phyloP scores from a whole-genome alignment of 2,329 filamentous ascomycete genomes.

The Fusarium nanum region DNA sequence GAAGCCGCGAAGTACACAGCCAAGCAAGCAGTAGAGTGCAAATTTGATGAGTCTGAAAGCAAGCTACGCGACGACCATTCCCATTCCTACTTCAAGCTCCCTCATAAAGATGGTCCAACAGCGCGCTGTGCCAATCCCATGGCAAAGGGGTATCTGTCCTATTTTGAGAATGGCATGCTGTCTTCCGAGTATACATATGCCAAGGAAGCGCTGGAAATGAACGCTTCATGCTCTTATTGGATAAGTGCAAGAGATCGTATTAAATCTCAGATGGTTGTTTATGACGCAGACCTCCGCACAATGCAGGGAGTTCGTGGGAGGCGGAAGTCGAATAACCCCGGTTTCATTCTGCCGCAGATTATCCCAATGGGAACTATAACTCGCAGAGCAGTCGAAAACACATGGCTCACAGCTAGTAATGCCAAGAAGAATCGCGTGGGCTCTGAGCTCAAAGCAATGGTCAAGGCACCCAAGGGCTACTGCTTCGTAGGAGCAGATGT shows the following conservation, averaged over 20 bases:
- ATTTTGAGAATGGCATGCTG: conserved; percentile 89
- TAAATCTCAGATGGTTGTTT: conserved; percentile 94
- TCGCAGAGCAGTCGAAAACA: conserved; percentile 93
- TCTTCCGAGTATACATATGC: conserved; percentile 91
- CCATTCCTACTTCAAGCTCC: conserved; percentile 87
- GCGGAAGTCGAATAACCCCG: conserved; percentile 52
- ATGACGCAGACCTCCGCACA: conserved; percentile 69
- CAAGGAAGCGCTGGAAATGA: conserved; percentile 97
- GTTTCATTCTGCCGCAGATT: conserved; percentile 93
- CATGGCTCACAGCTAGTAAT: conserved; percentile 97
- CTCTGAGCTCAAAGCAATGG: conserved; percentile 97
- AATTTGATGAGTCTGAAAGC: conserved; percentile 80
- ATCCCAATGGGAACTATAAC: conserved; percentile 99
- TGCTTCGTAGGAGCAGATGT: conserved; percentile 97
- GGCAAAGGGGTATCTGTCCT: conserved; percentile 88
- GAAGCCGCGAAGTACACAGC: conserved; percentile 73
- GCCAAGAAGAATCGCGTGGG: conserved; percentile 96
- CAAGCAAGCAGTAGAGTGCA: conserved; percentile 78
- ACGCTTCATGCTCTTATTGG: conserved; percentile 98
- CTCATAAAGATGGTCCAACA: conserved; percentile 92
- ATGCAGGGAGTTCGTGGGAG: conserved; percentile 13
- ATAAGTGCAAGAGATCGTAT: conserved; percentile 95
- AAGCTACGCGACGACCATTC: conserved; percentile 72
- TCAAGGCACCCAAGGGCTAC: conserved; percentile 90
- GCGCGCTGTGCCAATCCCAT: conserved; percentile 88